Base-by-base conservation (phyloP, 768 basidiomycete species). In the Lactarius sp. region DNA sequence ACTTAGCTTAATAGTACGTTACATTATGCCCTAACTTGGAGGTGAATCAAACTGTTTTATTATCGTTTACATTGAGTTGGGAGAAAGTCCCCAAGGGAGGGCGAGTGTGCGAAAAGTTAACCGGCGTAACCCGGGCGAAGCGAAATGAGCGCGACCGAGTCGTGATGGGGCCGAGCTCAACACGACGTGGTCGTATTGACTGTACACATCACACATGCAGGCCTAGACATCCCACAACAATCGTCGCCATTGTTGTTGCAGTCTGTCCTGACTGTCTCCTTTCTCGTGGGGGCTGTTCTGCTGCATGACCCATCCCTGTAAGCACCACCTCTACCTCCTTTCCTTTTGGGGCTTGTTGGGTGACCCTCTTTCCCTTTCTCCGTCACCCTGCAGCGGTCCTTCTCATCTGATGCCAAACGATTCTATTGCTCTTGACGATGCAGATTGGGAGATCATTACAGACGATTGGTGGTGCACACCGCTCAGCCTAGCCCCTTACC, bases 381-480 rank as follows among this genome's bases (percentile, higher is more conserved):
- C 64, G 59, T 20, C 64, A 60, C 42, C 54, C 36, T 49, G 37
- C 49, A 65, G 59, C 18, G 20, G 31, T 51, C 41, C 64, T 60
- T 27, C 59, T 34, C 61, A 58, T 64, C 61, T 66, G 55, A 67
- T 67, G 66, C 46, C 56, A 31, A 60, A 59, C 64, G 47, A 58
- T 52, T 56, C 56, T 41, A 39, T 50, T 34, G 22, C 57, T 44
- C 46, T 61, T 46, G 66, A 67, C 4, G 66, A 66, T 61, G 64
- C 41, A 59, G 67, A 66, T 44, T 68, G 65, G 67, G 67, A 60
- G 60, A 46, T 66, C 49, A 42, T 68, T 51, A 39, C 49, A 42
- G 61, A 68, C 18, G 65, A 60, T 62, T 66, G 67, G 67, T 68
- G 67, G 67, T 58, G 36, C 42, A 68, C 65, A 46, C 58, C 67